These are phyloP conservation scores for Astrothelium subdiscretum DNA, from an alignment of 495 filamentous ascomycete species.

Conservation along the genomic window DNA sequence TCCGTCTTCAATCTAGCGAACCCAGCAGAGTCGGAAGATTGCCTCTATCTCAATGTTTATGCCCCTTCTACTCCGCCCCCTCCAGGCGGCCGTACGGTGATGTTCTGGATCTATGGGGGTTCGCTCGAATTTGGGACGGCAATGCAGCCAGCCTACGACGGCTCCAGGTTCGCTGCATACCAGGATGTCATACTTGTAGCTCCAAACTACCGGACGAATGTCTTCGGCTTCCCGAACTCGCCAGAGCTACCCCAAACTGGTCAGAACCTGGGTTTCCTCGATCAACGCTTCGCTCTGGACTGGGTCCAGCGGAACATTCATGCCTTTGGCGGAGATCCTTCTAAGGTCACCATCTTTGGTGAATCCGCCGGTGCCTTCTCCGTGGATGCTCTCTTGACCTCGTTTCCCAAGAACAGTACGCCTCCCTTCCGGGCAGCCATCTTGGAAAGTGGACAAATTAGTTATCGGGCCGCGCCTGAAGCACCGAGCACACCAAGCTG, in stretches of 20 bases:
- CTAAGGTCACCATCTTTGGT: constrained; percentile 15
- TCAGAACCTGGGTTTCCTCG: constrained; percentile 23
- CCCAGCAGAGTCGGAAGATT: constrained; percentile 30
- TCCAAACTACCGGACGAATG: constrained; percentile 21
- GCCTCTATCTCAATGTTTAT: constrained; percentile 30
- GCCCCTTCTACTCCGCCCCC: constrained; percentile 20
- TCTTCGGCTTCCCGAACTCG: constrained; percentile 24
- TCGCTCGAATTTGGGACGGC: constrained; percentile 20
- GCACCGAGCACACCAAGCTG: constrained; percentile 5
- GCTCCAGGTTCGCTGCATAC: constrained; percentile 19
- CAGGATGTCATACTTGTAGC: constrained; percentile 22
- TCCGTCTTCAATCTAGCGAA: constrained; percentile 24
- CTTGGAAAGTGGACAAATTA: constrained; percentile 11
- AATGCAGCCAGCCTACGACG: constrained; percentile 18
- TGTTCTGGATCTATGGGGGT: constrained; percentile 28
- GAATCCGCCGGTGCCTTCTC: constrained; percentile 13
- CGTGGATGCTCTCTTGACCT: constrained; percentile 17
- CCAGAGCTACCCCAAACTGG: constrained; percentile 13
- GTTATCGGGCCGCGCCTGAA: background rate
- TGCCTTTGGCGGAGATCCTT: constrained; percentile 20
- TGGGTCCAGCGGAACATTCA: constrained; percentile 24
- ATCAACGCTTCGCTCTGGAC: constrained; percentile 21
- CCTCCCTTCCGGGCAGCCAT: constrained; percentile 25
- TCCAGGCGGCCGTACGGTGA: constrained; percentile 17
- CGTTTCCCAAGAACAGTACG: constrained; percentile 10